Evolutionary conservation across 768 basidiomycete species (phyloP), one percentile per base, ranked within the genome.

Genomic region (Termitomyces heimii): DNA sequence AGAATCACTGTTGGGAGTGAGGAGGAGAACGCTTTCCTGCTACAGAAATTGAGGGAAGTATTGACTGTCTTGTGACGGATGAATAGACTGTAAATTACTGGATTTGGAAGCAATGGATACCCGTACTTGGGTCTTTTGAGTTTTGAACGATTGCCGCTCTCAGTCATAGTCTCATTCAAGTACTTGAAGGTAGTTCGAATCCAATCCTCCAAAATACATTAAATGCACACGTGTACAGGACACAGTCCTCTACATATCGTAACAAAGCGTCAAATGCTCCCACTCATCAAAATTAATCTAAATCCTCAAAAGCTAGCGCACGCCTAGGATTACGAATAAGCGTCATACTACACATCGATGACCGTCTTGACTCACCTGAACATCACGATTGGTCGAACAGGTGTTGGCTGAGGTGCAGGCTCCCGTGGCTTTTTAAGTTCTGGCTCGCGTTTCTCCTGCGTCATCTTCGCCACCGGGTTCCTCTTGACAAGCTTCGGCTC

Each of bases 1-100:
- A 75, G 97, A 56, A 88, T 98, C 8, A 98, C 96, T 3, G 77
- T 98, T 13, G 97, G 97, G 0, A 91, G 84, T 7, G 81, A 81
- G 56, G 83, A 82, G 57, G 97, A 99, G 74, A 96, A 91, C 62
- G 71, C 66, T 64, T 71, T 72, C 13, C 71, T 88, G 32, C 47
- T 96, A 35, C 63, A 73, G 62, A 80, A 78, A 69, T 63, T 97
- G 48, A 71, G 65, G 55, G 72, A 77, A 45, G 76, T 84, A 20
- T 64, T 90, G 60, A 59, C 50, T 22, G 40, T 63, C 32, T 58
- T 71, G 16, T 75, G 68, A 39, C 10, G 18, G 10, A 24, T 24
- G 9, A 13, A 22, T 14, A 5, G 10, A 47, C n/a, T 9, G n/a
- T 32, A 14, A 50, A 14, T 12, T 16, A 37, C 24, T 28, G 37